phyloP scores from a whole-genome alignment of 129 eudicot genomes.

The Cynara cardunculus region DNA sequence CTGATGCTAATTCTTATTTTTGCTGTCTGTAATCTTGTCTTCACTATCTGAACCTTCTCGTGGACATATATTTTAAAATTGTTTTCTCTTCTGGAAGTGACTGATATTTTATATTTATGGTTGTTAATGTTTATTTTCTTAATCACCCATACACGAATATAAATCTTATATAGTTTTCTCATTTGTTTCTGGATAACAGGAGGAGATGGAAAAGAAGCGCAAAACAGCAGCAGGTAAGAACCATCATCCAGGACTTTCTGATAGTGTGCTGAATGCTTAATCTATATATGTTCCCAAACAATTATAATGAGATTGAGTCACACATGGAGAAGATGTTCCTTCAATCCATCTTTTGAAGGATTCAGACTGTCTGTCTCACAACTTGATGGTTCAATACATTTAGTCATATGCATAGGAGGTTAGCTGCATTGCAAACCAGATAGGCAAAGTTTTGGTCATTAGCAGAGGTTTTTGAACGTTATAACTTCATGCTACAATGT shows the following conservation, averaged over 20 bases:
- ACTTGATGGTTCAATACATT: neutral
- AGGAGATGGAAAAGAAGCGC: conserved; percentile 70
- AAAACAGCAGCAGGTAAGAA: conserved; percentile 48
- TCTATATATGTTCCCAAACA: neutral
- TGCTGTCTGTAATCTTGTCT: neutral
- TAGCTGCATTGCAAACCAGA: neutral
- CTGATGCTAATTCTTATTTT: neutral
- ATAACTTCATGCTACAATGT: neutral
- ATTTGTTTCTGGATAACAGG: conserved; percentile 52
- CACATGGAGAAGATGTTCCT: neutral
- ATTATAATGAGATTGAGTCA: neutral
- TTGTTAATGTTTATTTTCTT: neutral
- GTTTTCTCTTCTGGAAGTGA: neutral
- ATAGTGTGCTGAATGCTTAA: neutral
- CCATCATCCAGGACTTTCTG: neutral
- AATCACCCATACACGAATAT: neutral
- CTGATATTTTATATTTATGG: conserved; percentile 3
- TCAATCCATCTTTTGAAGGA: neutral
- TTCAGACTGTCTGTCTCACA: neutral
- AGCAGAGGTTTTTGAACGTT: neutral
- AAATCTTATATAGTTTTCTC: conserved; percentile 14
- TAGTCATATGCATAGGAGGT: neutral
- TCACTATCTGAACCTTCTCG: neutral
- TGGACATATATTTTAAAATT: neutral
- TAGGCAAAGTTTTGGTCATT: neutral